Evolutionary conservation across 164 flowering plant species (phyloP).

Genomic region (Magnolia officinalis): DNA sequence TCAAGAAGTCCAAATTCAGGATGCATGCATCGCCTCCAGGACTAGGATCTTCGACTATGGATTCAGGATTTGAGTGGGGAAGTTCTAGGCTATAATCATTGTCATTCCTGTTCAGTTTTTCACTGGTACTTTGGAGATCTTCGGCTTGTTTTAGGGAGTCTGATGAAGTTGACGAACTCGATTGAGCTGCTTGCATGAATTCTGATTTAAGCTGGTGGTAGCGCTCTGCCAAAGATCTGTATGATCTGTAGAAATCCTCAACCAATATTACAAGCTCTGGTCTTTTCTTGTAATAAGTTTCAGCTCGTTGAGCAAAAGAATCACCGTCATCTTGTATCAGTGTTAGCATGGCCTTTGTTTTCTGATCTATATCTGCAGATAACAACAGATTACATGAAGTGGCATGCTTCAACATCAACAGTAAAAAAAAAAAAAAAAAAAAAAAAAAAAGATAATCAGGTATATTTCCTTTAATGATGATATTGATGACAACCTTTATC

Average conservation of each 20-base stretch:
- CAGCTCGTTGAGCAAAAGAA: constrained; percentile 33
- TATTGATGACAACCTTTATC: too few relatives aligned
- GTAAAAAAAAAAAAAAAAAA: too few relatives aligned
- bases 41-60: constrained; percentile 27
- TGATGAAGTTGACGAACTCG: constrained; percentile 20
- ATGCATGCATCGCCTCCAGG: neutral
- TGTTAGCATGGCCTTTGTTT: constrained; percentile 24
- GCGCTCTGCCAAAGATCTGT: constrained; percentile 28
- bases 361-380: constrained; percentile 30
- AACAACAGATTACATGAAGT: too few relatives aligned
- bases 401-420: too few relatives aligned
- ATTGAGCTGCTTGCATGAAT: neutral
- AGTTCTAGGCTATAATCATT: constrained; percentile 14
- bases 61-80: constrained; percentile 23
- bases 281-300: constrained; percentile 18
- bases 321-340: constrained; percentile 33
- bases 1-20: neutral
- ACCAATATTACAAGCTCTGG: constrained; percentile 25
- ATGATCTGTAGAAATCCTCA: constrained; percentile 33
- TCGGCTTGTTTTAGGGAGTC: constrained; percentile 14
- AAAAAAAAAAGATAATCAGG: too few relatives aligned
- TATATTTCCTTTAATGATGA: too few relatives aligned
- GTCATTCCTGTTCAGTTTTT: neutral
- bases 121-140: neutral
- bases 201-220: constrained; percentile 25